Conservation (phyloP, 768 basidiomycete species). For the Leccinum variicolor region DNA sequence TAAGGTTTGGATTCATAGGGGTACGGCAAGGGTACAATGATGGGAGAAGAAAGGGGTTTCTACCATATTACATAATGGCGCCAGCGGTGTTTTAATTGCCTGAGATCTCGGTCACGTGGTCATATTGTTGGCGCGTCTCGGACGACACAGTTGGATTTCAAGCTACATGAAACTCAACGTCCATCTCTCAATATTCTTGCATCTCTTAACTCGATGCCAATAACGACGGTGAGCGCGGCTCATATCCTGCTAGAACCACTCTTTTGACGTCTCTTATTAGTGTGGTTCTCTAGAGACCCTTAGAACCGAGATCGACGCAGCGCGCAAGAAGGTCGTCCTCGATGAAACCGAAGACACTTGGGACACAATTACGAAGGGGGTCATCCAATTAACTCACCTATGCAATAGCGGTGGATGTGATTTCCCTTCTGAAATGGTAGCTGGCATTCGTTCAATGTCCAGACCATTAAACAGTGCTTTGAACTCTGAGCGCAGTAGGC, state of each 20-base stretch:
- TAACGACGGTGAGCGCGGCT: constrained; percentile 21
- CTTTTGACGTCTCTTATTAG: constrained; percentile 25
- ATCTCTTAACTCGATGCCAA: constrained; percentile 22
- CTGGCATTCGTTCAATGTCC: constrained; percentile 48
- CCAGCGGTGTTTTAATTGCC: no score
- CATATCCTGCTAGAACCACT: not conserved
- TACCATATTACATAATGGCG: no score
- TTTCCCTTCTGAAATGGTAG: constrained; percentile 47
- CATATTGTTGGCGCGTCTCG: no score
- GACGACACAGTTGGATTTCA: constrained; percentile 16
- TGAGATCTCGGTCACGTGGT: no score
- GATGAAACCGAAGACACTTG: constrained; percentile 78
- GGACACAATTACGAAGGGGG: constrained; percentile 58
- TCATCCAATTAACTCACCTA: constrained; percentile 45
- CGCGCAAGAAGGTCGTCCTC: constrained; percentile 41
- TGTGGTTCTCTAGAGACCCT: constrained; percentile 30
- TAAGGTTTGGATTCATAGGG: no score
- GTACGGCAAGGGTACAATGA: no score
- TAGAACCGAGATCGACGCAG: constrained; percentile 39
- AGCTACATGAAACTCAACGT: constrained; percentile 15
- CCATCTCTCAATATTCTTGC: not conserved
- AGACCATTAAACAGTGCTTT: constrained; percentile 56
- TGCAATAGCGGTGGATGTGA: constrained; percentile 53
- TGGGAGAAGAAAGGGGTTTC: no score
- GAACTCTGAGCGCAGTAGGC: constrained; percentile 69